Percentiles rank a stretch among this genome's conserved stretches.
These are phyloP conservation scores for Candolleomyces aberdarensis DNA, from an alignment of 768 basidiomycete species.

Conservation along the genomic window DNA sequence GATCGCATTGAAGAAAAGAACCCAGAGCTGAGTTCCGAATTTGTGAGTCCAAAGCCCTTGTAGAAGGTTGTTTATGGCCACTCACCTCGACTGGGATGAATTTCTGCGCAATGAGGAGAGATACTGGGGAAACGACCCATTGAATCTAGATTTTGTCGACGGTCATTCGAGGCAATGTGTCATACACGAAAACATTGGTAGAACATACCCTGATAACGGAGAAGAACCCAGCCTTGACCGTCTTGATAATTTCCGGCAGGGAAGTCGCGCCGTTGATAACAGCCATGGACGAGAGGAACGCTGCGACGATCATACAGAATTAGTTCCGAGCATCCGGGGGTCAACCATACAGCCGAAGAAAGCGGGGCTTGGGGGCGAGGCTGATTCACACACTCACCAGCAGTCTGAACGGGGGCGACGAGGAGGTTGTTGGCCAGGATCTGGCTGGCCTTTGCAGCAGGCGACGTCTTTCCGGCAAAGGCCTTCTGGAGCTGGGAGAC, in stretches of 20 bases:
- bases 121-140: conserved; percentile 76
- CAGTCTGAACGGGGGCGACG: conserved; percentile 70
- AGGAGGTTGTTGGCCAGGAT: conserved; percentile 75
- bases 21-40: conserved; percentile 62
- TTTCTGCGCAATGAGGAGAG: conserved; percentile 73
- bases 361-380: background rate
- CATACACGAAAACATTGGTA: background rate
- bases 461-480: conserved; percentile 71
- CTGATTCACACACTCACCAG: conserved; percentile 40
- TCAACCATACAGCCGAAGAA: background rate
- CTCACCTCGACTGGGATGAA: conserved; percentile 75
- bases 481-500: conserved; percentile 69
- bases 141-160: conserved; percentile 48
- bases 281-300: conserved; percentile 77
- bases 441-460: conserved; percentile 63
- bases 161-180: background rate
- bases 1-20: conserved; percentile 80
- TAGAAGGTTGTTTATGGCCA: background rate
- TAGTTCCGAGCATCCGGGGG: background rate
- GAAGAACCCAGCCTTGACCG: conserved; percentile 72
- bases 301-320: conserved; percentile 27
- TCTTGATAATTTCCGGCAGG: conserved; percentile 57
- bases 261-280: conserved; percentile 79
- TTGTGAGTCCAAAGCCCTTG: conserved; percentile 1
- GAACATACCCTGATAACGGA: conserved; percentile 62